phyloP scores from a whole-genome alignment of 306 rosid genomes.

The Cicer pinnatifidum region DNA sequence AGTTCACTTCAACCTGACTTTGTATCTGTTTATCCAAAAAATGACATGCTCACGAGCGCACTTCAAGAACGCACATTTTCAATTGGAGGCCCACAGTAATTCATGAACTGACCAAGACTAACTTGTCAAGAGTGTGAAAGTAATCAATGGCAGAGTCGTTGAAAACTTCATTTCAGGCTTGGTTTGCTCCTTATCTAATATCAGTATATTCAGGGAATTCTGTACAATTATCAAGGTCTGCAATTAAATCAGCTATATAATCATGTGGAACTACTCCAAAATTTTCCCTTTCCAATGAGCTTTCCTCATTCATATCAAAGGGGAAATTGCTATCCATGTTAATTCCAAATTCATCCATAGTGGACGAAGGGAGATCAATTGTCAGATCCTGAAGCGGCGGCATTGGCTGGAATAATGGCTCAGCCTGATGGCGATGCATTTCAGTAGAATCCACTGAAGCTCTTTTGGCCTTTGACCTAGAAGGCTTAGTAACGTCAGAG shows the following conservation, averaged over 20 bases:
- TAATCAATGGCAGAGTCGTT: conserved; percentile 35
- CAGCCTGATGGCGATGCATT: conserved; percentile 50
- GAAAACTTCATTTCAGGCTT: conserved; percentile 45
- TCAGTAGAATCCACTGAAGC: conserved; percentile 59
- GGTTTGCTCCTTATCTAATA: conserved; percentile 57
- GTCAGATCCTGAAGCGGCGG: conserved; percentile 51
- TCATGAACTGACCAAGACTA: conserved; percentile 42
- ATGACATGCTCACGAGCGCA: conserved; percentile 39
- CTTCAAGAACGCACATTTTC: conserved; percentile 18
- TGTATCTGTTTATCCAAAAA: conserved; percentile 36
- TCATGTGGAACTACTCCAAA: conserved; percentile 53
- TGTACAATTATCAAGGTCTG: conserved; percentile 69
- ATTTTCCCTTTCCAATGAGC: conserved; percentile 51
- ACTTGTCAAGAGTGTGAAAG: conserved; percentile 40
- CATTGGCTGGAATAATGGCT: conserved; percentile 48
- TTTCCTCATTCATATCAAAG: conserved; percentile 44
- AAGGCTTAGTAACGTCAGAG: conserved; percentile 58
- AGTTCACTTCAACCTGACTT: conserved; percentile 32
- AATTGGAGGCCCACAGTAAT: conserved; percentile 34
- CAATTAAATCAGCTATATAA: conserved; percentile 57
- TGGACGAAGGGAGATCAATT: conserved; percentile 47
- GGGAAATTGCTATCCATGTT: conserved; percentile 42
- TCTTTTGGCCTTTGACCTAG: conserved; percentile 70
- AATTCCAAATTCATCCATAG: conserved; percentile 44
- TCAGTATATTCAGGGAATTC: conserved; percentile 60